Evolutionary conservation across 2,329 filamentous ascomycete genomes (phyloP).

Genomic region (Curvularia lunata): DNA sequence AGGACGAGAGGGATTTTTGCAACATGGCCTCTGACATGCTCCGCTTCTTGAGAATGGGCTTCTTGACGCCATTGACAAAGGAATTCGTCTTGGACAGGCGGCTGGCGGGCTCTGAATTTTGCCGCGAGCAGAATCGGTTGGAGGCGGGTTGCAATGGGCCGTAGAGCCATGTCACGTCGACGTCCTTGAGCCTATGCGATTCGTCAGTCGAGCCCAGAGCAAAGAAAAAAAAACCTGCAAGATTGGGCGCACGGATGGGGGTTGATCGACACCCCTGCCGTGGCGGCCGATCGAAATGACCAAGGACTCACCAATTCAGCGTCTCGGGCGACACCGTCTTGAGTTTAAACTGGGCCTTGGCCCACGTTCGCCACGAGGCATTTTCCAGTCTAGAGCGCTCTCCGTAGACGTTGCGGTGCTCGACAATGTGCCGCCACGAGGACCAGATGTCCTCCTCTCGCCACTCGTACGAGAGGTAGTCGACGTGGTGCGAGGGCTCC

Average conservation of each 20-base stretch:
- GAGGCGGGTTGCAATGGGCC: constrained; percentile 82
- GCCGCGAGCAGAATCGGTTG: constrained; percentile 59
- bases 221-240: constrained; percentile 21
- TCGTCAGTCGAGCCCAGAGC: constrained; percentile 37
- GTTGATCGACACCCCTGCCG: constrained; percentile 35
- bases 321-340: constrained; percentile 89
- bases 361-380: constrained; percentile 96
- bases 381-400: constrained; percentile 88
- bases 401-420: constrained; percentile 76
- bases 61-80: constrained; percentile 70
- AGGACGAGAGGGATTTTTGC: constrained; percentile 84
- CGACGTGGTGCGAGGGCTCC: constrained; percentile 86
- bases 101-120: constrained; percentile 59
- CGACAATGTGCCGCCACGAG: constrained; percentile 92
- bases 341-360: constrained; percentile 86
- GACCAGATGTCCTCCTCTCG: constrained; percentile 96
- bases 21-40: constrained; percentile 97
- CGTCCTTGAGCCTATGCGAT: constrained; percentile 82
- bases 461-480: constrained; percentile 94
- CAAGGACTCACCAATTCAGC: constrained; percentile 79
- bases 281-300: constrained; percentile 31
- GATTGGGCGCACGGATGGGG: constrained; percentile 33
- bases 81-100: constrained; percentile 68
- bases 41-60: constrained; percentile 94
- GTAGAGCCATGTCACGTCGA: constrained; percentile 97